These are phyloP conservation scores for Acidiella bohemica DNA, from an alignment of 495 filamentous ascomycete genomes.

Conservation along the genomic window DNA sequence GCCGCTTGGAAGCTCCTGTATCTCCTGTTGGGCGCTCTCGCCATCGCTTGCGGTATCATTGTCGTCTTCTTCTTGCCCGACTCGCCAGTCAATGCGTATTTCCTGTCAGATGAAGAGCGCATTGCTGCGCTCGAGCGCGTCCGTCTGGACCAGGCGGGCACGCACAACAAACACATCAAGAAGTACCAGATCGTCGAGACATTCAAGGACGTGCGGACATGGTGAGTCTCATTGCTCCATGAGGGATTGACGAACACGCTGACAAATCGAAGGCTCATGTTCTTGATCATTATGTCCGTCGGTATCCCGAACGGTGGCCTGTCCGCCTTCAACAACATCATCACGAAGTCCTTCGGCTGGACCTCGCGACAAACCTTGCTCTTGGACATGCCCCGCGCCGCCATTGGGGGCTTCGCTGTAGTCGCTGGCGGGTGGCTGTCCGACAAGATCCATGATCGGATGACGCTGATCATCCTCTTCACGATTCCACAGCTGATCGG, in stretches of 20 bases:
- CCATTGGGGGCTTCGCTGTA: constrained; percentile 8
- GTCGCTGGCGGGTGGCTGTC: constrained; percentile 11
- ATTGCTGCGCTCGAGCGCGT: constrained; percentile 15
- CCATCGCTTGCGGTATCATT: constrained; percentile 7
- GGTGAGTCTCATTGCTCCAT: no score
- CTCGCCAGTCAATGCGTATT: constrained; percentile 12
- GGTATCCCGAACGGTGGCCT: constrained; percentile 4
- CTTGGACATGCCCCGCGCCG: constrained; percentile 1
- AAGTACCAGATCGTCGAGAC: constrained; percentile 29
- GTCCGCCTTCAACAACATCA: constrained; percentile 10
- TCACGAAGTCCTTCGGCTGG: constrained; percentile 7
- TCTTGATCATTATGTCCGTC: constrained; percentile 5
- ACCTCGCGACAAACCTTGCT: constrained; percentile 4
- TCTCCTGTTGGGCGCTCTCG: constrained; percentile 12
- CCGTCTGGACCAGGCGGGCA: constrained; percentile 19
- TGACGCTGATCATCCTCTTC: constrained; percentile 5
- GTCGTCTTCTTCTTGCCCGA: constrained; percentile 15
- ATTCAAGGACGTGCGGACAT: constrained; percentile 31
- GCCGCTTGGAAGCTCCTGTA: constrained; percentile 18
- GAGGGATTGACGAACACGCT: no score
- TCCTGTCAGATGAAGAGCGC: constrained; percentile 16
- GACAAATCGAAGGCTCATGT: no score
- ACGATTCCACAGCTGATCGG: constrained; percentile 7
- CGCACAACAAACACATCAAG: constrained; percentile 28
- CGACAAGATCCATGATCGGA: constrained; percentile 1